Evolutionary conservation across 2,329 filamentous ascomycete species (phyloP).

Genomic region (Aspergillus pseudoterreus): DNA sequence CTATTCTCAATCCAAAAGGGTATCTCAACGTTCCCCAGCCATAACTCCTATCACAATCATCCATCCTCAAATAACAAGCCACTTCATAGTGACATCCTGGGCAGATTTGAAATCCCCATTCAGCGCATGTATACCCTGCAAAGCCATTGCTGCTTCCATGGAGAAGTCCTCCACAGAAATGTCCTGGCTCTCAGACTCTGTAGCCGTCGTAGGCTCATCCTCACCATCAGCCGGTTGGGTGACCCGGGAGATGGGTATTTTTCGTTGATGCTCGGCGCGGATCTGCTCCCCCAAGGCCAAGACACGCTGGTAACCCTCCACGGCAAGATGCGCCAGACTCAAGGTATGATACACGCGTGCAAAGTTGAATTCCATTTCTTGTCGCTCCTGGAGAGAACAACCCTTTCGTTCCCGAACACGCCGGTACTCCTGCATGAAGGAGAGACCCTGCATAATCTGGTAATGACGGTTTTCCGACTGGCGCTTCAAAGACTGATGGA

Average conservation of each 20-base stretch:
- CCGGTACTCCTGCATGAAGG: slow-evolving; percentile 75
- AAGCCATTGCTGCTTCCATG: slow-evolving; percentile 69
- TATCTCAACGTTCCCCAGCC: too few species aligned
- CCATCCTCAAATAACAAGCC: slow-evolving; percentile 46
- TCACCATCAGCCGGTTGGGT: slow-evolving; percentile 43
- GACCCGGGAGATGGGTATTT: slow-evolving; percentile 10
- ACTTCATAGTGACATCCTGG: slow-evolving; percentile 57
- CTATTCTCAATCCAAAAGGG: too few species aligned
- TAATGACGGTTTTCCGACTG: slow-evolving; percentile 89
- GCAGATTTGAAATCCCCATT: slow-evolving; percentile 62
- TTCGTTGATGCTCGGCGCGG: slow-evolving; percentile 25
- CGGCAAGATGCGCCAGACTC: slow-evolving; percentile 68
- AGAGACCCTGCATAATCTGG: slow-evolving; percentile 76
- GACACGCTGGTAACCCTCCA: slow-evolving; percentile 65
- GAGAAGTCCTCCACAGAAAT: slow-evolving; percentile 56
- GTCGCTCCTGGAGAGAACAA: slow-evolving; percentile 47
- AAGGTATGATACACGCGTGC: slow-evolving; percentile 72
- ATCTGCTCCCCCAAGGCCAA: slow-evolving; percentile 49
- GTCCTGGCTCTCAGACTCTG: slow-evolving; percentile 6
- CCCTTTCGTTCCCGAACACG: slow-evolving; percentile 50
- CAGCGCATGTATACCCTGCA: slow-evolving; percentile 64
- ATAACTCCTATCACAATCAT: too few species aligned
- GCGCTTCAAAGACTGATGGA: slow-evolving; percentile 84
- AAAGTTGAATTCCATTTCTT: slow-evolving; percentile 81
- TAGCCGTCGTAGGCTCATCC: slow-evolving; percentile 23